A percentile compares a stretch with the other conserved stretches of the same genome.
Evolutionary conservation across 805 yeast species (phyloP).

Genomic region (Monosporozyma aerobia): DNA sequence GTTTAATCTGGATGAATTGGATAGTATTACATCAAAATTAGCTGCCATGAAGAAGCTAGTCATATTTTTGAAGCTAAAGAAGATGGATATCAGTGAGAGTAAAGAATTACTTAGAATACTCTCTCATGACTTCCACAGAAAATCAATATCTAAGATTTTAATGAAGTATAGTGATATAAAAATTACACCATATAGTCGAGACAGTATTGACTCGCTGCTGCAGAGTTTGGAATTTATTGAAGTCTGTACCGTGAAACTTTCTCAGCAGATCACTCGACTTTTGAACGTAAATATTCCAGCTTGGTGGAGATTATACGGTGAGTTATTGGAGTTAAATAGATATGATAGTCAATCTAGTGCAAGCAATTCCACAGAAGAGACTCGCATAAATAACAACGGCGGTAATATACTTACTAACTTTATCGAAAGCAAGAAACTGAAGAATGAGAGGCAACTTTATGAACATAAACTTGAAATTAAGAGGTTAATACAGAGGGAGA

Average conservation of each 20-base stretch:
- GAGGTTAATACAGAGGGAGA: conserved; percentile 35
- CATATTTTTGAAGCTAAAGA: conserved; percentile 15
- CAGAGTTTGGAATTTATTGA: conserved; percentile 11
- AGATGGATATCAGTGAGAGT: conserved; percentile 13
- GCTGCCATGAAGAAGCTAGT: conserved; percentile 14
- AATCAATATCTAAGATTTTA: neutral
- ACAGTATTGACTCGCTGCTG: neutral
- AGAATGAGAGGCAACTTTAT: conserved; percentile 37
- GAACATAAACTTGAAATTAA: conserved; percentile 35
- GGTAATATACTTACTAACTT: conserved; percentile 27
- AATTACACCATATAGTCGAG: neutral
- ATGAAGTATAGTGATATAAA: neutral
- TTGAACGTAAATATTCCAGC: conserved; percentile 29
- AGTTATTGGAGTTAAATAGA: conserved; percentile 29
- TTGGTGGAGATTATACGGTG: conserved; percentile 41
- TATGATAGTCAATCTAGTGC: conserved; percentile 21
- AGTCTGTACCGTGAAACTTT: conserved; percentile 18
- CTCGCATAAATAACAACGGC: conserved; percentile 7
- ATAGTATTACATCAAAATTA: conserved; percentile 6
- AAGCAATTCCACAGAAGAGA: neutral
- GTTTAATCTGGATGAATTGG: conserved; percentile 18
- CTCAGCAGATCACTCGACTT: conserved; percentile 26
- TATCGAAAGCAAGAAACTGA: conserved; percentile 44
- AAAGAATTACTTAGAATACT: conserved; percentile 2
- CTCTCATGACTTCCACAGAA: neutral